A percentile compares a stretch with the other conserved stretches of the same genome.
phyloP scores from a whole-genome alignment of 495 filamentous ascomycete species.

The Rhypophila decipiens region DNA sequence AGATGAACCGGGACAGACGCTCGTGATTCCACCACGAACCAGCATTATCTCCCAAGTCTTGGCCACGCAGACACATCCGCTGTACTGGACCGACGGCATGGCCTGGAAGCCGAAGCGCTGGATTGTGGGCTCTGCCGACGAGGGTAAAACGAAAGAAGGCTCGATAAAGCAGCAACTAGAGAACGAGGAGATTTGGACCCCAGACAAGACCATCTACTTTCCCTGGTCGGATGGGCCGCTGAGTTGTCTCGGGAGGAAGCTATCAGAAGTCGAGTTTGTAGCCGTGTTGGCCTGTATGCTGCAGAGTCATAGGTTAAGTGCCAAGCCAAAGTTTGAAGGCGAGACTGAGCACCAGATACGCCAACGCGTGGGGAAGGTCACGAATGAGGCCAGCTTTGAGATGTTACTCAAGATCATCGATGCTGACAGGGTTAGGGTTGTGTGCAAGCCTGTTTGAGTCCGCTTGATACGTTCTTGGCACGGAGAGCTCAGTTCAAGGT shows the following conservation, averaged over 20 bases:
- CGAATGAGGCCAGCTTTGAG: conserved; percentile 25
- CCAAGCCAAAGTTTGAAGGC: conserved; percentile 10
- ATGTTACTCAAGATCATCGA: conserved; percentile 33
- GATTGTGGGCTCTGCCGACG: too few relatives aligned
- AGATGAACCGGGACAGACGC: conserved; percentile 6
- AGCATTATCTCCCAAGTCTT: conserved; percentile 6
- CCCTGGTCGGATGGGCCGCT: conserved; percentile 44
- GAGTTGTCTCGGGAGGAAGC: conserved; percentile 45
- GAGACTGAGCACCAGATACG: conserved; percentile 27
- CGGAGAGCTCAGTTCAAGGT: too few relatives aligned
- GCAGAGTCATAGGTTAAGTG: conserved; percentile 22
- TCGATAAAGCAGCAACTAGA: too few relatives aligned
- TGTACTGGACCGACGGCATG: conserved; percentile 28
- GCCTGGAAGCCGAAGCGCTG: conserved; percentile 30
- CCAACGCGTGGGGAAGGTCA: conserved; percentile 24
- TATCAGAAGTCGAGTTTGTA: conserved; percentile 49
- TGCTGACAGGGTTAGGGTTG: conserved; percentile 22
- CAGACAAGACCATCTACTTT: conserved; percentile 33
- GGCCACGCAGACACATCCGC: conserved; percentile 15
- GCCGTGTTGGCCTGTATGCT: conserved; percentile 40
- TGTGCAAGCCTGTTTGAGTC: too few relatives aligned
- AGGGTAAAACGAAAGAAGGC: too few relatives aligned
- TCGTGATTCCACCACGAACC: conserved; percentile 11
- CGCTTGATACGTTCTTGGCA: too few relatives aligned
- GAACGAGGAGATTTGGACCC: conserved; percentile 22